Evolutionary conservation across 371 early-diverging fungal genomes (phyloP), one percentile per base, ranked within the genome.

Genomic region (Conidiobolus coronatus): DNA sequence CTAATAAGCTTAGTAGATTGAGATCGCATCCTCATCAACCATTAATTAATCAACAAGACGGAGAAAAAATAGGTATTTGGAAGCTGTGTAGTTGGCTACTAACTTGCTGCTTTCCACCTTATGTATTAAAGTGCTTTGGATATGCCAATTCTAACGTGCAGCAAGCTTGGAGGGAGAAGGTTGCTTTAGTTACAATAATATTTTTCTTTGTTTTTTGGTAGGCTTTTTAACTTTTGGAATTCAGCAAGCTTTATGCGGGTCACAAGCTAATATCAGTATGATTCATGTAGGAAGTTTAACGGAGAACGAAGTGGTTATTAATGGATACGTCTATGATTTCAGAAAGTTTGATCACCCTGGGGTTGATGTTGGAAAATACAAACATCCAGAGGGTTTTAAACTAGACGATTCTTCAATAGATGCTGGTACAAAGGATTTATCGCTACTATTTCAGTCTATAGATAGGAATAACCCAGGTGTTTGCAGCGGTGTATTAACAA

Each of bases 121-220:
- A 33, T 21, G 3, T 45, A 6, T n/a, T 45, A 3, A 13, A 20
- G 5, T 45, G 45, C 21, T 36, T 34, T 36, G 45, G 45, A 2
- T 11, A 33, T 12, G 7, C 17, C 8, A 45, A 45, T 20, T 9
- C 13, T 7, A n/a, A 59, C 15, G 64, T 72, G 8, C 81, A 75
- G 58, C 80, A 73, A 50, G 91, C 87, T 12, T 86, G 79, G 73
- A 62, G 85, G 54, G 87, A 86, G 58, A 86, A 86, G 48, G 77
- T 84, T 17, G 80, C 77, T 0, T 63, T 86, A 21, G 74, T 79
- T 20, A 60, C 62, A 40, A 70, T 84, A 39, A 81, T 85, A 36
- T 43, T 81, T 6, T 29, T 68, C 19, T 66, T 81, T 81, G 81
- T 62, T 68, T 59, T 9, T 55, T 65, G 17, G 77, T 85, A 15